Evolutionary conservation across 1,284 basidiomycete genomes (phyloP).

Genomic region (Cutaneotrichosporon sp.): DNA sequence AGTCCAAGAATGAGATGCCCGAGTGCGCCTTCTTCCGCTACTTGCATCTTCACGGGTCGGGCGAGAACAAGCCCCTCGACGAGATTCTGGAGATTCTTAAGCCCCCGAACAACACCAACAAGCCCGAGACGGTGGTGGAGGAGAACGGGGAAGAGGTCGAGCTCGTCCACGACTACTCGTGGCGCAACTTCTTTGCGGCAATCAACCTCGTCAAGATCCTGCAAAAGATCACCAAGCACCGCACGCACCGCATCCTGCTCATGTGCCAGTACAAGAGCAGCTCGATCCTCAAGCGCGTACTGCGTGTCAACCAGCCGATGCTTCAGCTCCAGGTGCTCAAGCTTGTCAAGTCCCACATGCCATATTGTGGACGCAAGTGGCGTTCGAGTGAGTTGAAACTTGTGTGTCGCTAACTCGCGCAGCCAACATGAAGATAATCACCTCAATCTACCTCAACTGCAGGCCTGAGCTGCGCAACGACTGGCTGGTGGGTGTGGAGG

Average conservation of each 20-base stretch:
- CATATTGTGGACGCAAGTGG: constrained; percentile 98
- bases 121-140: constrained; percentile 28
- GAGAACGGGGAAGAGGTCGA: constrained; percentile 70
- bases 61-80: neutral
- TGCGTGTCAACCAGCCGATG: constrained; percentile 90
- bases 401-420: constrained; percentile 10
- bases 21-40: constrained; percentile 85
- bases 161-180: constrained; percentile 88
- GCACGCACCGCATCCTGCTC: constrained; percentile 91
- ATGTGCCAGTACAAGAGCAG: constrained; percentile 98
- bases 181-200: constrained; percentile 97
- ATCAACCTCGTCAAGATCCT: constrained; percentile 98
- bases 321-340: constrained; percentile 96
- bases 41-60: constrained; percentile 61
- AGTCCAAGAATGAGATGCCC: constrained; percentile 73
- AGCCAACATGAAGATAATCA: constrained; percentile 99
- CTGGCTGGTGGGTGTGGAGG: constrained; percentile 91
- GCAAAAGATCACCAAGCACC: constrained; percentile 94
- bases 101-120: neutral
- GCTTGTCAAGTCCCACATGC: constrained; percentile 97
- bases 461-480: constrained; percentile 94
- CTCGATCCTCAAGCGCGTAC: constrained; percentile 89
- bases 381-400: constrained; percentile 69
- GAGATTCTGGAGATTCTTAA: neutral
- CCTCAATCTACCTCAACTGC: constrained; percentile 95